Evolutionary conservation across 352 stramenopile genomes (phyloP).

Genomic region (Globisporangium uncinulatum): DNA sequence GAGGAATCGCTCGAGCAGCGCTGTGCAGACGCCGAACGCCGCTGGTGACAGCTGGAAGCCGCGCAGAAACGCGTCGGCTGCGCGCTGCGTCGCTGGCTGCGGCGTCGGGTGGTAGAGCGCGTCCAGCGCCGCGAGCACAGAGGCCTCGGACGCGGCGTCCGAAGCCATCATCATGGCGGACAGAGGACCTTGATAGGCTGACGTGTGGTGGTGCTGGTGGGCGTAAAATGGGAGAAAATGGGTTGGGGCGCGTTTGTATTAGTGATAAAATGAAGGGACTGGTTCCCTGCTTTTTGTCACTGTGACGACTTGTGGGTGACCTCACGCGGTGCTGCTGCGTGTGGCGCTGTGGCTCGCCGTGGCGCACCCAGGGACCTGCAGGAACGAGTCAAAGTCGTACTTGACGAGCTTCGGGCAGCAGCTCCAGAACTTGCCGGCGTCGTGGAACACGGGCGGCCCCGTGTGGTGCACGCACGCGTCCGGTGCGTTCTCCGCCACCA

Average conservation of each 20-base stretch:
- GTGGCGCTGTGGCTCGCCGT: slow-evolving; percentile 77
- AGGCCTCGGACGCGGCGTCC: slow-evolving; percentile 14
- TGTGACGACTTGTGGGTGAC: background rate
- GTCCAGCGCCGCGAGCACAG: slow-evolving; percentile 43
- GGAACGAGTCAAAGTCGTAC: slow-evolving; percentile 94
- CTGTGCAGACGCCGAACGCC: slow-evolving; percentile 63
- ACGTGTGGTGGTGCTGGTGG: background rate
- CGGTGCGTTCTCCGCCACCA: slow-evolving; percentile 80
- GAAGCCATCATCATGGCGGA: background rate
- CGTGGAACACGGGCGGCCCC: slow-evolving; percentile 89
- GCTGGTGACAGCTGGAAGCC: slow-evolving; percentile 75
- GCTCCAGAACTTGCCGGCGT: slow-evolving; percentile 92
- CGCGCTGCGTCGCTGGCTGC: slow-evolving; percentile 46
- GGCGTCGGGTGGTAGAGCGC: slow-evolving; percentile 58
- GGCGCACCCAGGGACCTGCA: slow-evolving; percentile 85
- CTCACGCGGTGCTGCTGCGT: slow-evolving; percentile 4
- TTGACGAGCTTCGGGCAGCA: slow-evolving; percentile 91
- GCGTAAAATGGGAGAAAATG: background rate
- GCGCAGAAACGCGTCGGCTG: slow-evolving; percentile 69
- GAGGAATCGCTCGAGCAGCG: slow-evolving; percentile 63
- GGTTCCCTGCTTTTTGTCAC: background rate
- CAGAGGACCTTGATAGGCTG: background rate
- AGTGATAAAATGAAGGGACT: background rate
- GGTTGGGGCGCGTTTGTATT: background rate
- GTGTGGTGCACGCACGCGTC: slow-evolving; percentile 82